Conservation (phyloP, 208 protist species). For the Trypanosoma platydactyli region DNA sequence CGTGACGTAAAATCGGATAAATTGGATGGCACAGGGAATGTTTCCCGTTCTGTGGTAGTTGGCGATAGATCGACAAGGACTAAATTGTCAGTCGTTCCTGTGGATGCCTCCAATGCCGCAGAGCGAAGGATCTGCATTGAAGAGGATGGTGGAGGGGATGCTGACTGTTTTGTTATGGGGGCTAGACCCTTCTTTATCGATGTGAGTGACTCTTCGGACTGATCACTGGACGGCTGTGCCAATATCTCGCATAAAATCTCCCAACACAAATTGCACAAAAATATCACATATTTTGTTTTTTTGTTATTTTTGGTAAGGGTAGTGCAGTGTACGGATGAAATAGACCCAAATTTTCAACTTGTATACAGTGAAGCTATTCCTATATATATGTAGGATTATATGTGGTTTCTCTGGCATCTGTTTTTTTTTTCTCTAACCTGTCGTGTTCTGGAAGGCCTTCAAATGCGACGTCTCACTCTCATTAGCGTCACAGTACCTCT, state of each 20-base stretch:
- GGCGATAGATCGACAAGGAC: background rate
- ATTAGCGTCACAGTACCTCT: constrained; percentile 6
- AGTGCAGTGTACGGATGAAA: too few species aligned
- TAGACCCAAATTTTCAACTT: too few species aligned
- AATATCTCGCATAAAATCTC: too few species aligned
- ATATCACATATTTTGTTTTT: background rate
- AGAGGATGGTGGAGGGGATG: constrained; percentile 21
- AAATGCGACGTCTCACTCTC: constrained; percentile 9
- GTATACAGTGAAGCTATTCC: background rate
- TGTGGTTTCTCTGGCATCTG: background rate
- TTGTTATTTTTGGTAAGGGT: background rate
- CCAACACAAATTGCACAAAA: too few species aligned
- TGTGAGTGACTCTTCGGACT: constrained; percentile 48
- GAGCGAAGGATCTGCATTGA: background rate
- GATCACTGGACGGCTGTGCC: background rate
- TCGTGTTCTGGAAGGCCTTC: background rate
- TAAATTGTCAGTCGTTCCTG: background rate
- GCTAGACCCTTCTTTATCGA: constrained; percentile 39
- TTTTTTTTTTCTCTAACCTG: background rate
- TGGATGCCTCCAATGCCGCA: background rate
- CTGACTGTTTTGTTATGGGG: constrained; percentile 33
- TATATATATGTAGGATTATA: background rate
- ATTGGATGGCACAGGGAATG: too few species aligned
- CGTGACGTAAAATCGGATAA: too few species aligned
- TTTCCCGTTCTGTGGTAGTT: background rate